These are phyloP conservation scores for Microascus cirrosus DNA, from an alignment of 2,329 filamentous ascomycete species.

Conservation along the genomic window DNA sequence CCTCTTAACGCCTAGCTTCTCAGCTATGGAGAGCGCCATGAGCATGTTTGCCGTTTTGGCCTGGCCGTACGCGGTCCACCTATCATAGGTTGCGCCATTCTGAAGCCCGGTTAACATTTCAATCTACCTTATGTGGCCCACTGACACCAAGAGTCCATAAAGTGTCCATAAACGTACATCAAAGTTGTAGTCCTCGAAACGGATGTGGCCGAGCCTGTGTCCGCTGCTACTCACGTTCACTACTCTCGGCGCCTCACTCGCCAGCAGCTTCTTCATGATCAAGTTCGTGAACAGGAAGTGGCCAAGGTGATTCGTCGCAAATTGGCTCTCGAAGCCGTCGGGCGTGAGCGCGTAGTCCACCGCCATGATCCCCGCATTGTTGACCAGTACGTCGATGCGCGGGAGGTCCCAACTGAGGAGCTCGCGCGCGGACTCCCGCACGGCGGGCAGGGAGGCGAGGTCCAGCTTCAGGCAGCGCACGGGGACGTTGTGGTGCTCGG, in stretches of 20 bases:
- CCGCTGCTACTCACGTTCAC: constrained; percentile 33
- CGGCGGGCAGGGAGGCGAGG: constrained; percentile 24
- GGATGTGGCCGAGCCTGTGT: constrained; percentile 26
- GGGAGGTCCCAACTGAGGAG: constrained; percentile 21
- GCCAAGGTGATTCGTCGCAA: constrained; percentile 24
- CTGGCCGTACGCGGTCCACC: constrained; percentile 24
- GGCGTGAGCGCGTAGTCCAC: constrained; percentile 14
- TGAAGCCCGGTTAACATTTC: neutral
- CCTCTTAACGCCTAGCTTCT: constrained; percentile 15
- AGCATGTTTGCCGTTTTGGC: constrained; percentile 25
- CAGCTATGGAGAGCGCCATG: constrained; percentile 17
- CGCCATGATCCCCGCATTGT: constrained; percentile 32
- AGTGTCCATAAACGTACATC: constrained; percentile 12
- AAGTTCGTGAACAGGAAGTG: constrained; percentile 28
- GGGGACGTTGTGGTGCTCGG: constrained; percentile 19
- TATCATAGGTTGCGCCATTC: neutral
- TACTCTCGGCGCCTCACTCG: constrained; percentile 17
- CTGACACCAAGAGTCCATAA: too few species aligned
- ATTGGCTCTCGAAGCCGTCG: constrained; percentile 27
- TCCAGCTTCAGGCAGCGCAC: constrained; percentile 24
- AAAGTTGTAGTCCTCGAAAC: constrained; percentile 32
- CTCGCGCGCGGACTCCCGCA: constrained; percentile 24
- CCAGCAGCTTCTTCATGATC: constrained; percentile 18
- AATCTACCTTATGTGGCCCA: neutral
- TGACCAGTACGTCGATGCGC: constrained; percentile 27